These are phyloP conservation scores for Botrytis cinerea DNA, from an alignment of 2,329 filamentous ascomycete species.

Conservation along the genomic window DNA sequence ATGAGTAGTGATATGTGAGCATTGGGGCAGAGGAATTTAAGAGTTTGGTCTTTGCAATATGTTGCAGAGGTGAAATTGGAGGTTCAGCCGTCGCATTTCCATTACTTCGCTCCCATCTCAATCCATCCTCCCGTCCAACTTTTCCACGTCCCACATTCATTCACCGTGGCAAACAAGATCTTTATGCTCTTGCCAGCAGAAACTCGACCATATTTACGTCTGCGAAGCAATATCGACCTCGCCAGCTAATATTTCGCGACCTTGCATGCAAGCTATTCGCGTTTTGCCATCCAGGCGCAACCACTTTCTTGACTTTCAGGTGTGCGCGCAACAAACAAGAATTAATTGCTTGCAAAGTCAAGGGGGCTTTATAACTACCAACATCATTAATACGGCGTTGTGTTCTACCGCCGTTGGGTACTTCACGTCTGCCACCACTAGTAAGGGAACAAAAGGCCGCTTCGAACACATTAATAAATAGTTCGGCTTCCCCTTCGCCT, in stretches of 20 bases:
- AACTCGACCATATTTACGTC: conserved; percentile 4
- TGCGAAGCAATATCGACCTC: conserved; percentile 8
- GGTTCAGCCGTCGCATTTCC: conserved; percentile 22
- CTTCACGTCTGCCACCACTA: conserved; percentile 16
- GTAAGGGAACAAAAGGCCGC: conserved; percentile 10
- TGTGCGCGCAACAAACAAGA: conserved; percentile 20
- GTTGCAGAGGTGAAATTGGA: conserved; percentile 33
- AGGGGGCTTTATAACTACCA: not conserved
- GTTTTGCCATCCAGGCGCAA: conserved; percentile 28
- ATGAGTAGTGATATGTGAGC: conserved; percentile 38
- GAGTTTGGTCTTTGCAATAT: conserved; percentile 29
- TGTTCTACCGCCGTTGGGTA: conserved; percentile 9
- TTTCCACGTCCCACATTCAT: conserved; percentile 28
- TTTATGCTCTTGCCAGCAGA: conserved; percentile 35
- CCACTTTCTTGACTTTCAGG: conserved; percentile 26
- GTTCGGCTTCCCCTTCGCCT: conserved; percentile 21
- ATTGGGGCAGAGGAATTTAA: conserved; percentile 16
- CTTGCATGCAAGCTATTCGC: conserved; percentile 21
- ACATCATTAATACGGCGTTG: conserved; percentile 12
- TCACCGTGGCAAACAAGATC: conserved; percentile 27
- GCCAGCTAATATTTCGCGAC: conserved; percentile 26
- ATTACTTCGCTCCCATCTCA: conserved; percentile 17
- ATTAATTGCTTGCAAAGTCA: conserved; percentile 20
- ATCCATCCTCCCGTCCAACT: conserved; percentile 23
- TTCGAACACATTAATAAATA: conserved; percentile 16